A percentile compares a stretch with the other conserved stretches of the same genome.
Conservation (phyloP, 2,329 filamentous ascomycete species). For the Colletotrichum cereale region DNA sequence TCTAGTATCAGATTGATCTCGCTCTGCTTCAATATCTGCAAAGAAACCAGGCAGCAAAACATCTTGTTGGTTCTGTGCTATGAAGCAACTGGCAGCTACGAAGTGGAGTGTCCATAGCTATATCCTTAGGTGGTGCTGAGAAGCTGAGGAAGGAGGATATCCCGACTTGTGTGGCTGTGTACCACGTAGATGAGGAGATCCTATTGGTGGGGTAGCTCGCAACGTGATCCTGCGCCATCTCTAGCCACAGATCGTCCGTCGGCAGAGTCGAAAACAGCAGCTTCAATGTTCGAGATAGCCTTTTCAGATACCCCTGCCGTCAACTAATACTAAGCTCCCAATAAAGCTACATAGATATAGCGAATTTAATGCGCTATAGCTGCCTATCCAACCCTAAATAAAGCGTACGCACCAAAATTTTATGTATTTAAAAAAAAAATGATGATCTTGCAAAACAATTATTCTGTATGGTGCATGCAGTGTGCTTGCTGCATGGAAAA, state of each 20-base stretch:
- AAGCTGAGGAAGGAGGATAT: too few species aligned
- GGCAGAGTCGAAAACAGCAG: not conserved
- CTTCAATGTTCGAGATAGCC: too few species aligned
- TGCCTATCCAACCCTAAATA: not conserved
- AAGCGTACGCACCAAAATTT: too few species aligned
- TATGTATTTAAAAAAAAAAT: too few species aligned
- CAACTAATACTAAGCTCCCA: not conserved
- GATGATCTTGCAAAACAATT: too few species aligned
- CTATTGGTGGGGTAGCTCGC: not conserved
- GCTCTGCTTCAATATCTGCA: not conserved
- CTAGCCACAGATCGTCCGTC: not conserved
- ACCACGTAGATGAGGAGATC: too few species aligned
- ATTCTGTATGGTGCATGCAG: too few species aligned
- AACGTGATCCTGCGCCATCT: not conserved
- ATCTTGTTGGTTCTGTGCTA: not conserved
- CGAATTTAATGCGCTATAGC: not conserved
- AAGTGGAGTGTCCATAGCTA: not conserved
- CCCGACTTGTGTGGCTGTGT: too few species aligned
- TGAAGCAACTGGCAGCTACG: not conserved
- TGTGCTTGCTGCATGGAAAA: not conserved
- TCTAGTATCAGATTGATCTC: not conserved
- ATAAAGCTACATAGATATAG: not conserved
- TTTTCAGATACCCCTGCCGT: not conserved
- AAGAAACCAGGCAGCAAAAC: too few species aligned
- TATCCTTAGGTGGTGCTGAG: not conserved